A percentile compares a stretch with the other conserved stretches of the same genome.
phyloP scores from a whole-genome alignment of 768 basidiomycete species.

The Mycena albidolilacea region DNA sequence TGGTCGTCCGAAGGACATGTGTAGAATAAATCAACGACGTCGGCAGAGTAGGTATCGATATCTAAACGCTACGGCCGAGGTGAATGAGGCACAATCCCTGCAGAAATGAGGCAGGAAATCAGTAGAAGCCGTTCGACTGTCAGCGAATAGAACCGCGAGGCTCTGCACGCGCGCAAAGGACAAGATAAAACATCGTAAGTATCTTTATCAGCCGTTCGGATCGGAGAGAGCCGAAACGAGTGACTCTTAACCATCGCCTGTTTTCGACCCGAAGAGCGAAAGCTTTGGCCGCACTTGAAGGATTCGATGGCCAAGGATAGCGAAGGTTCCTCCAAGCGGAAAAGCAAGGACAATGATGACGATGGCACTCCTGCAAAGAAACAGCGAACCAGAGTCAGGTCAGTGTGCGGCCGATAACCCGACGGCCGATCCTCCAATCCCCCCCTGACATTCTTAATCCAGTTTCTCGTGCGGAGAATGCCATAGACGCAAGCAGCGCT shows the following conservation, averaged over 20 bases:
- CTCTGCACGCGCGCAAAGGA: background rate
- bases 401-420: slow-evolving; percentile 41
- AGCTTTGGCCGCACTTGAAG: too few relatives aligned
- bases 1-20: slow-evolving; percentile 93
- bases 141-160: background rate
- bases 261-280: too few relatives aligned
- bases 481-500: slow-evolving; percentile 91
- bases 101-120: background rate
- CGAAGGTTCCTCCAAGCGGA: slow-evolving; percentile 55
- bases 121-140: background rate
- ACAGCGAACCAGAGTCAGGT: slow-evolving; percentile 85
- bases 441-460: slow-evolving; percentile 28
- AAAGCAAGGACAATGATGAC: slow-evolving; percentile 77
- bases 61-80: background rate
- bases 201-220: background rate
- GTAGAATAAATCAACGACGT: background rate
- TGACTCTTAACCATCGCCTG: background rate
- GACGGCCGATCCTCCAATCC: slow-evolving; percentile 26
- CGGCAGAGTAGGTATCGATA: too few relatives aligned
- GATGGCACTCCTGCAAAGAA: slow-evolving; percentile 74
- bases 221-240: background rate
- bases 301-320: slow-evolving; percentile 32
- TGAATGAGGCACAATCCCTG: background rate
- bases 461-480: slow-evolving; percentile 93
- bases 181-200: background rate